Percentiles rank a stretch among this genome's conserved stretches.
Evolutionary conservation across 2,329 filamentous ascomycete genomes (phyloP).

Genomic region (Fusarium nurragi): DNA sequence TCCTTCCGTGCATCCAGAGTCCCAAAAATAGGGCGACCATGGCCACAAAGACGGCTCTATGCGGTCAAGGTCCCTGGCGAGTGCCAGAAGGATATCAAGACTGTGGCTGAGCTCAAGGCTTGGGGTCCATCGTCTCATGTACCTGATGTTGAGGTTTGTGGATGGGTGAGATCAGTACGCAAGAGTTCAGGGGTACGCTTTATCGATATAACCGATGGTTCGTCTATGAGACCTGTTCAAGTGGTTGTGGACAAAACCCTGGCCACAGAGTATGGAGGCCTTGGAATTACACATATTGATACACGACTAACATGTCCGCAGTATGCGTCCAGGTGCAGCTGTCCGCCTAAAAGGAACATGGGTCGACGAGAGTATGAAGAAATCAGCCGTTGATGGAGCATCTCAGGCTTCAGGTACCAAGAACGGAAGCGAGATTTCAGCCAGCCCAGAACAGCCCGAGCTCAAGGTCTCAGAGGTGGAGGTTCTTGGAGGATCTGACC

Average conservation of each 20-base stretch:
- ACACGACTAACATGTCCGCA: slow-evolving; percentile 53
- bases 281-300: not conserved
- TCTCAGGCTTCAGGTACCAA: not conserved
- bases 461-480: slow-evolving; percentile 76
- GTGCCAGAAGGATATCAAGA: slow-evolving; percentile 50
- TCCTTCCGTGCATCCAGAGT: slow-evolving; percentile 28
- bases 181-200: slow-evolving; percentile 88
- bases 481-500: slow-evolving; percentile 80
- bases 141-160: slow-evolving; percentile 71
- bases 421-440: slow-evolving; percentile 3
- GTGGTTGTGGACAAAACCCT: slow-evolving; percentile 78
- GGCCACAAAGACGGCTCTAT: slow-evolving; percentile 41
- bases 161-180: slow-evolving; percentile 84
- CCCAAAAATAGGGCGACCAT: slow-evolving; percentile 10
- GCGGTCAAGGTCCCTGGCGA: slow-evolving; percentile 48
- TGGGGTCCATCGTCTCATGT: slow-evolving; percentile 58
- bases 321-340: slow-evolving; percentile 82
- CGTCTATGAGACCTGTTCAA: slow-evolving; percentile 80
- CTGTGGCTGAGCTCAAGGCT: slow-evolving; percentile 66
- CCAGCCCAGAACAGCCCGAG: slow-evolving; percentile 58
- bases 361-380: slow-evolving; percentile 52
- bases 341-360: slow-evolving; percentile 82
- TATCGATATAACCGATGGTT: slow-evolving; percentile 87
- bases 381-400: not conserved
- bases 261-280: slow-evolving; percentile 72